phyloP scores from a whole-genome alignment of 2,329 filamentous ascomycete species.

The Fusarium guadeloupense region DNA sequence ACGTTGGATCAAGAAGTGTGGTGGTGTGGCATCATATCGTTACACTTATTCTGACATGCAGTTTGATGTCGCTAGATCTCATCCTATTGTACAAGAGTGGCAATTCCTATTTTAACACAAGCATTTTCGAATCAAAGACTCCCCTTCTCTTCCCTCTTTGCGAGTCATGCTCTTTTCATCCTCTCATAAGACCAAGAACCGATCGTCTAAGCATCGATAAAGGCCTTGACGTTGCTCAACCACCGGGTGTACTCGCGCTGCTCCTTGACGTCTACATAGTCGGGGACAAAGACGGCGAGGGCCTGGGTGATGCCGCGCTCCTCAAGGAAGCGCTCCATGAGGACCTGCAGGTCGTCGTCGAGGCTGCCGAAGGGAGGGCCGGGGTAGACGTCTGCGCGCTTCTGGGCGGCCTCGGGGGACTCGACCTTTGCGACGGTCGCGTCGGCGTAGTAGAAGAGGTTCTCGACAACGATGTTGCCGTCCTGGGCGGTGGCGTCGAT shows the following conservation, averaged over 20 bases:
- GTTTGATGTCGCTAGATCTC: conserved; percentile 34
- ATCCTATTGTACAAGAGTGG: conserved; percentile 45
- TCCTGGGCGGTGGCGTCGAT: conserved; percentile 89
- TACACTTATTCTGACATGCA: conserved; percentile 39
- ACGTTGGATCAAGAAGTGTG: neutral
- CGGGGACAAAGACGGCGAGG: conserved; percentile 88
- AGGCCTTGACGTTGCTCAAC: conserved; percentile 87
- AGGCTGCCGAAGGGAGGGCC: conserved; percentile 94
- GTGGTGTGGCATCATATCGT: conserved; percentile 35
- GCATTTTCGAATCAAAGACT: conserved; percentile 24
- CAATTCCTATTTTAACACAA: conserved; percentile 40
- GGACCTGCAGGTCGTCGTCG: conserved; percentile 92
- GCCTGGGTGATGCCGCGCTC: conserved; percentile 90
- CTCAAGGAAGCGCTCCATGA: conserved; percentile 93
- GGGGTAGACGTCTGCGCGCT: conserved; percentile 81
- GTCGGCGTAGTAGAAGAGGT: conserved; percentile 87
- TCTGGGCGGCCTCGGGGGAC: conserved; percentile 79
- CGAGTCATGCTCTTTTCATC: conserved; percentile 4
- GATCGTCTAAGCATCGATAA: conserved; percentile 73
- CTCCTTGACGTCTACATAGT: conserved; percentile 98
- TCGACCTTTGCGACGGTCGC: conserved; percentile 79
- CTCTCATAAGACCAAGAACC: neutral
- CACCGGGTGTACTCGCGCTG: conserved; percentile 95
- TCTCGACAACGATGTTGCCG: conserved; percentile 86
- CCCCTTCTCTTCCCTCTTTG: conserved; percentile 20